Conservation (phyloP, 495 filamentous ascomycete species). For the Aspergillus affinis region DNA sequence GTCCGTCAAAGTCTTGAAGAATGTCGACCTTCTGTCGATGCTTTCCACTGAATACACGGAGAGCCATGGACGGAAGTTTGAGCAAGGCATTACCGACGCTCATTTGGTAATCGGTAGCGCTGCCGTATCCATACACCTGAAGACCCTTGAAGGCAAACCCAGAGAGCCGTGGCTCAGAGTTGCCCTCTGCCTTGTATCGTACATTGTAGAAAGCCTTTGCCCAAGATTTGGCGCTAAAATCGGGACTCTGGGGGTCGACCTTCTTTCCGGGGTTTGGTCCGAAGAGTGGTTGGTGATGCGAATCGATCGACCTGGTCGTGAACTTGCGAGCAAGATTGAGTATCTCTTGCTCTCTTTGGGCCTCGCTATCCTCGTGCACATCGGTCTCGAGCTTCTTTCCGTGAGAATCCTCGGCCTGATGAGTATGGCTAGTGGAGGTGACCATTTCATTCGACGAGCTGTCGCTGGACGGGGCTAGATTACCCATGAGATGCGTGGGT, state of each 20-base stretch:
- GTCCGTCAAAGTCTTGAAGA: conserved; percentile 65
- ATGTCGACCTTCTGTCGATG: conserved; percentile 59
- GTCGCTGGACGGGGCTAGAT: not conserved
- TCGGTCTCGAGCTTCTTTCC: not conserved
- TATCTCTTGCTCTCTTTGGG: not conserved
- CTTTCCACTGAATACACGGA: conserved; percentile 36
- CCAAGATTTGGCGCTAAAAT: conserved; percentile 33
- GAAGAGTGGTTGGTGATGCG: not conserved
- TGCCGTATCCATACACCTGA: conserved; percentile 67
- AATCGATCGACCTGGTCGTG: not conserved
- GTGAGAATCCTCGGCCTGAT: not conserved
- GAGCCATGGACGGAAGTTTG: conserved; percentile 45
- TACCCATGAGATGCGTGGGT: not conserved
- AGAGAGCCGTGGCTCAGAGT: not conserved
- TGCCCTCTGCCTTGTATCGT: not conserved
- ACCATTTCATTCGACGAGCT: not conserved
- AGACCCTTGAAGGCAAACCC: conserved; percentile 51
- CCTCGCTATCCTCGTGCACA: not conserved
- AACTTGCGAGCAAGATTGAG: not conserved
- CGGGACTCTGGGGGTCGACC: conserved; percentile 28
- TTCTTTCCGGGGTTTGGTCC: not conserved
- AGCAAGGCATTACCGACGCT: conserved; percentile 65
- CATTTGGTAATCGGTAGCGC: conserved; percentile 75
- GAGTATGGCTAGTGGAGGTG: not conserved
- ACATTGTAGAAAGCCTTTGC: conserved; percentile 1